Conservation (phyloP, 108 stramenopile species). For the Skeletonema tropicum region DNA sequence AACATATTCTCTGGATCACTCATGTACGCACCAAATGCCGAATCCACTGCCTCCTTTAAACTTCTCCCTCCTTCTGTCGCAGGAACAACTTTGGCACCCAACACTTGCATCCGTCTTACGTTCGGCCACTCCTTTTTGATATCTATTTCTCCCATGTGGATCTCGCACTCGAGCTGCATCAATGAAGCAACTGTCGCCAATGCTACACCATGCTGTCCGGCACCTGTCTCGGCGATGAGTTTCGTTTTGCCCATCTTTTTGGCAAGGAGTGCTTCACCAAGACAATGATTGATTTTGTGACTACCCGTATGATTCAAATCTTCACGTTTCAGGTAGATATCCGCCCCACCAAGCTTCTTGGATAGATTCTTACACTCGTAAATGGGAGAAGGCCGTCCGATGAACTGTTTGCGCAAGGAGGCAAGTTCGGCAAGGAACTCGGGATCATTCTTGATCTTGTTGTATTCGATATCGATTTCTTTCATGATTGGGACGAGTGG, state of each 20-base stretch:
- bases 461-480: conserved; percentile 88
- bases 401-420: conserved; percentile 81
- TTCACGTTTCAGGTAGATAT: conserved; percentile 93
- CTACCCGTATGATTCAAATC: conserved; percentile 95
- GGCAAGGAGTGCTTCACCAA: conserved; percentile 91
- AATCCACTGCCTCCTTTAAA: conserved; percentile 95
- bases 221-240: conserved; percentile 96
- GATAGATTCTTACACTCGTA: conserved; percentile 87
- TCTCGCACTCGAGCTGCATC: conserved; percentile 85
- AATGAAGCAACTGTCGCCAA: conserved; percentile 92
- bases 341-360: conserved; percentile 81
- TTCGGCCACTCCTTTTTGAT: conserved; percentile 69
- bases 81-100: conserved; percentile 92
- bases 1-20: conserved; percentile 91
- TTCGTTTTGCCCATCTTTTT: conserved; percentile 91
- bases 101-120: conserved; percentile 94
- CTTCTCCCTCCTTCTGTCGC: conserved; percentile 80
- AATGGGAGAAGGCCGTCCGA: conserved; percentile 91
- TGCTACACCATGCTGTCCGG: conserved; percentile 97
- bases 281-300: conserved; percentile 96
- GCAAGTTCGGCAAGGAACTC: conserved; percentile 86
- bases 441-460: conserved; percentile 79
- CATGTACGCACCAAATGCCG: conserved; percentile 94
- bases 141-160: conserved; percentile 86
- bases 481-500: conserved; percentile 39